Evolutionary conservation across 768 basidiomycete species (phyloP).

Genomic region (Calvatia gigantea): DNA sequence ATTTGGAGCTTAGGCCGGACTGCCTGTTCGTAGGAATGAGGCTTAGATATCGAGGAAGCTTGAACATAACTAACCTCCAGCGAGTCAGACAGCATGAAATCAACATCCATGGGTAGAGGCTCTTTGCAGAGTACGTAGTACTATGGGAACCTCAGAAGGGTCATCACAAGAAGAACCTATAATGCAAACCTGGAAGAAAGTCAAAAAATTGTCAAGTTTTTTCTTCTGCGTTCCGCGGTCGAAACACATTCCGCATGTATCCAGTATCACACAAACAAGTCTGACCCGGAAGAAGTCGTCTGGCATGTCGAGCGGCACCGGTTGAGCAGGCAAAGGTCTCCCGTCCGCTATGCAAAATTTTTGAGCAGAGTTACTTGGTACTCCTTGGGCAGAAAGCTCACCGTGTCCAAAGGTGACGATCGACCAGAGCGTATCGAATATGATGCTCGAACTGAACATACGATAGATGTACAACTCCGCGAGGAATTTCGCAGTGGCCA

Average conservation of each 20-base stretch:
- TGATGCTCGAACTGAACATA: constrained; percentile 79
- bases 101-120: constrained; percentile 92
- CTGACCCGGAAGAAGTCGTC: constrained; percentile 96
- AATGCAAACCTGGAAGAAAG: constrained; percentile 81
- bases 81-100: constrained; percentile 95
- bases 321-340: constrained; percentile 75
- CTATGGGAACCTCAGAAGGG: constrained; percentile 26
- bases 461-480: constrained; percentile 98
- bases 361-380: not conserved
- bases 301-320: constrained; percentile 79
- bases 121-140: constrained; percentile 91
- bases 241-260: constrained; percentile 97
- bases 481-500: constrained; percentile 91
- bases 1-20: constrained; percentile 78
- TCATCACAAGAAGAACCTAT: not conserved
- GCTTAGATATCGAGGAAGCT: not conserved
- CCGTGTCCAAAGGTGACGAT: constrained; percentile 94
- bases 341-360: constrained; percentile 64
- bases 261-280: constrained; percentile 86
- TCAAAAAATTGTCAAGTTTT: constrained; percentile 89
- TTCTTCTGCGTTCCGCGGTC: constrained; percentile 89
- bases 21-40: constrained; percentile 42
- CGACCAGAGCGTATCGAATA: constrained; percentile 94
- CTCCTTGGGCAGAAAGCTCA: constrained; percentile 40
- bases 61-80: constrained; percentile 59